Percentiles rank a stretch among this genome's conserved stretches.
These are phyloP conservation scores for Alternaria infectoria DNA, from an alignment of 2,329 filamentous ascomycete genomes.

Conservation along the genomic window DNA sequence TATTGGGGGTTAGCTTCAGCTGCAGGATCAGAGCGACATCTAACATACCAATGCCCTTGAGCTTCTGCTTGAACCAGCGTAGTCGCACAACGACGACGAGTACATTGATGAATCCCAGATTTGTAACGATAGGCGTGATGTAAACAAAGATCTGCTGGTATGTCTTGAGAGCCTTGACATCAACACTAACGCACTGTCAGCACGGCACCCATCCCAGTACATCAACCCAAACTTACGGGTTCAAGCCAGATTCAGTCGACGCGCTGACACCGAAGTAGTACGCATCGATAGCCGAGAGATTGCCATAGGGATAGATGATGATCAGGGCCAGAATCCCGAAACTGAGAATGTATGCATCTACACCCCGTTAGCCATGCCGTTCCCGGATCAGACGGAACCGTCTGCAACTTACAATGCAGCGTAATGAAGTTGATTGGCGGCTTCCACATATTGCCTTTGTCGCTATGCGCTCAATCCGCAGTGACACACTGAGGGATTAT, in stretches of 20 bases:
- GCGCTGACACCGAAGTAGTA: constrained; percentile 84
- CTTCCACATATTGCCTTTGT: constrained; percentile 9
- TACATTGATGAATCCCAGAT: constrained; percentile 54
- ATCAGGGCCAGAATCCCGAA: constrained; percentile 78
- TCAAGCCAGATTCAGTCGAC: constrained; percentile 91
- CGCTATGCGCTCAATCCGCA: background rate
- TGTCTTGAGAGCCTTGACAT: constrained; percentile 54
- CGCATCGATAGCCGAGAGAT: constrained; percentile 81
- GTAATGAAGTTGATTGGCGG: constrained; percentile 72
- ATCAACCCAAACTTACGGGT: constrained; percentile 62
- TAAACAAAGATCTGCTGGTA: constrained; percentile 59
- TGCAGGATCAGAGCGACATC: background rate
- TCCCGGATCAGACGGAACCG: background rate
- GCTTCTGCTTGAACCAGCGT: constrained; percentile 98
- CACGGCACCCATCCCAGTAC: background rate
- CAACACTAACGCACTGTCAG: constrained; percentile 46
- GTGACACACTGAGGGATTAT: constrained; percentile 1
- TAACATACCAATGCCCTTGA: constrained; percentile 74
- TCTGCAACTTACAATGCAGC: constrained; percentile 67
- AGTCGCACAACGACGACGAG: constrained; percentile 89
- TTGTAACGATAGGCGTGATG: constrained; percentile 45
- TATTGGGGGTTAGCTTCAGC: background rate
- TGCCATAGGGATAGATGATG: constrained; percentile 70
- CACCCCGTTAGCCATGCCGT: background rate
- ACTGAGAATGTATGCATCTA: constrained; percentile 80